Evolutionary conservation across 352 stramenopile genomes (phyloP), one percentile per base, ranked within the genome.

Genomic region (Blastocystis sp.): DNA sequence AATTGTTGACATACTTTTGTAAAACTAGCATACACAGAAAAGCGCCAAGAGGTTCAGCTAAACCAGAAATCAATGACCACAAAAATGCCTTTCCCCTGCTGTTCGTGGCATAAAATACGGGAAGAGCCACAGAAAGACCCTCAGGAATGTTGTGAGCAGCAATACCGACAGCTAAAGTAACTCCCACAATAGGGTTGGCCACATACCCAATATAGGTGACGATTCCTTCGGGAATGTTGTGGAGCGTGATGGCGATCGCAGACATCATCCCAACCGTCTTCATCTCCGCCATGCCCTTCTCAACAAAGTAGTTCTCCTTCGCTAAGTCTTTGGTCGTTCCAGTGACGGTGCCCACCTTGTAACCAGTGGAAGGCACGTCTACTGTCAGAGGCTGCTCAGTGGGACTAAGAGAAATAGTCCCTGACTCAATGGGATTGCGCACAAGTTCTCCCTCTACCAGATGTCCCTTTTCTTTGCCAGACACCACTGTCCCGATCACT

Each of bases 71-170:
- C 18, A 91, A 92, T 34, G 94, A 96, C 95, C 95, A 98, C 90
- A 95, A 92, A 90, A 98, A 98, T 2, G 94, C 96, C 56, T 96
- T 96, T 90, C 93, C 94, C n/a, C 95, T 93, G 76, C 94, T 96
- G 6, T 95, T 95, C 5, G 96, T 98, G 1, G 95, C 95, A 80
- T 98, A 98, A 91, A 98, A 98, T 39, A 98, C 96, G 1, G 96
- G 96, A 11, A 98, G 93, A 15, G 95, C 94, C 15, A 98, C 94
- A 64, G 95, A 97, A 43, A 98, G 91, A 0, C 96, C 96, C 79
- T 98, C 96, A 1, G 96, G 95, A 76, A 98, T 96, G 90, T 98
- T 98, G 92, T 98, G 96, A 34, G 98, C 94, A 5, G 93, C 95
- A 82, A 98, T 98, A 29, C 94, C 95, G 50, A 98, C 91, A 0